Conservation (phyloP, 1,139 yeast genomes). For the Suhomyces guaymorum region DNA sequence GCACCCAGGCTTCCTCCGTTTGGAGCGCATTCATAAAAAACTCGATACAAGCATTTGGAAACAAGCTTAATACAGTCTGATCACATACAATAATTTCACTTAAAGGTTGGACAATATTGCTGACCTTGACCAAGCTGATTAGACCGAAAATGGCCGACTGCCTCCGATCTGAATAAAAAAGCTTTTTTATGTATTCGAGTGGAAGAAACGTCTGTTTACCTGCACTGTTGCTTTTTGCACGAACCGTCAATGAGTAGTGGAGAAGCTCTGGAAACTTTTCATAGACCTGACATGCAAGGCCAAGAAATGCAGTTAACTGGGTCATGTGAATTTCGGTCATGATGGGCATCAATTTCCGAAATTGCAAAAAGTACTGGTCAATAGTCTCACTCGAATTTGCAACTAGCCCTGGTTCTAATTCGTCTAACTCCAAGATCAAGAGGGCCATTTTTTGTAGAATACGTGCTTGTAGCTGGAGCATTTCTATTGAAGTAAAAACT, state of each 20-base stretch:
- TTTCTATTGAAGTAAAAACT: too few relatives aligned
- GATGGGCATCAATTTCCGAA: not conserved
- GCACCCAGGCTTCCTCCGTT: too few relatives aligned
- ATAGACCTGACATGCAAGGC: conserved; percentile 2
- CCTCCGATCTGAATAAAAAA: not conserved
- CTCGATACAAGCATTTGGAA: conserved; percentile 1
- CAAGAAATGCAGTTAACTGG: conserved; percentile 5
- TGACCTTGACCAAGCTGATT: not conserved
- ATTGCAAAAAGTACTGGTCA: conserved; percentile 4
- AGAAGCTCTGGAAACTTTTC: conserved; percentile 3
- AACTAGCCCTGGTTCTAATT: not conserved
- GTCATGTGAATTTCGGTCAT: conserved; percentile 4
- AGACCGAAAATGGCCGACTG: not conserved
- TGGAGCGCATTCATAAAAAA: too few relatives aligned
- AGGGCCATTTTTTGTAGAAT: conserved; percentile 8
- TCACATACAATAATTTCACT: not conserved
- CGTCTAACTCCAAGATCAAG: conserved; percentile 2
- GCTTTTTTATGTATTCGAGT: not conserved
- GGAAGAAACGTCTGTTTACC: not conserved
- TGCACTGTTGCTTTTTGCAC: not conserved
- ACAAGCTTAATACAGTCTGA: not conserved
- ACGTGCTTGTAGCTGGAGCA: conserved; percentile 9
- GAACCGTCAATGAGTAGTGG: conserved; percentile 2
- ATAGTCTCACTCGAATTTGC: conserved; percentile 2
- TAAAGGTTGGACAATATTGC: not conserved